Evolutionary conservation across 495 filamentous ascomycete genomes (phyloP), one percentile per base, ranked within the genome.

Genomic region (Apodospora peruviana): DNA sequence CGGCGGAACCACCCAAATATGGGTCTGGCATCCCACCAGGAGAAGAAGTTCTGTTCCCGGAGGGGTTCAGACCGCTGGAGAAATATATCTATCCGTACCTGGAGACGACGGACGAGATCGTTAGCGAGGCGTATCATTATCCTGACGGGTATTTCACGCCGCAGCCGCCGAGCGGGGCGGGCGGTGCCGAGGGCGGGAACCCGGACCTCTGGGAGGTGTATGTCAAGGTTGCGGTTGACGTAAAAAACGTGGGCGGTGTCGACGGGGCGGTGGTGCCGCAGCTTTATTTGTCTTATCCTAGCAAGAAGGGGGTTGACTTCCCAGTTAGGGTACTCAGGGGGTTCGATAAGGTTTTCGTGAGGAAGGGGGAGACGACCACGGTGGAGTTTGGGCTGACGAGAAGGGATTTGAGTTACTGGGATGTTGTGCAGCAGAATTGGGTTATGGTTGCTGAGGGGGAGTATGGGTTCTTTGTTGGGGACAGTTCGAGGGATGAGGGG

Each of bases 1-100:
- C 75, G 5, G 64, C 79, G n/a, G 55, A 75, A 2, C 85, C 91
- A 1, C 81, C 84, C 2, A 45, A 65, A 2, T 91, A 86, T 54
- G 68, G 83, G 40, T 68, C 60, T 7, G 60, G 48, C 1, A 76
- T 86, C 44, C 80, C 84, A 2, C 59, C 77, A 25, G 68, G 79
- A n/a, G 60, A 68, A 21, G 74, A 79, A 25, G 79, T 77, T 7
- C 55, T 91, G 0, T 86, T 86, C 61, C 91, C 93, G 0, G 42
- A 59, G 0, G 79, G 69, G 2, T 85, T 95, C 64, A 73, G 72
- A n/a, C 74, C 71, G 34, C 65, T 98, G 11, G 67, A 74, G 18
- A 90, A 90, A 58, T 94, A 89, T 62, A 78, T 98, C 50, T 97
- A 98, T 60, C 90, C 93, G 0, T 98, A 95, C 57, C 77, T 96